Base-by-base conservation (phyloP, 768 basidiomycete genomes). In the Russula earlei region DNA sequence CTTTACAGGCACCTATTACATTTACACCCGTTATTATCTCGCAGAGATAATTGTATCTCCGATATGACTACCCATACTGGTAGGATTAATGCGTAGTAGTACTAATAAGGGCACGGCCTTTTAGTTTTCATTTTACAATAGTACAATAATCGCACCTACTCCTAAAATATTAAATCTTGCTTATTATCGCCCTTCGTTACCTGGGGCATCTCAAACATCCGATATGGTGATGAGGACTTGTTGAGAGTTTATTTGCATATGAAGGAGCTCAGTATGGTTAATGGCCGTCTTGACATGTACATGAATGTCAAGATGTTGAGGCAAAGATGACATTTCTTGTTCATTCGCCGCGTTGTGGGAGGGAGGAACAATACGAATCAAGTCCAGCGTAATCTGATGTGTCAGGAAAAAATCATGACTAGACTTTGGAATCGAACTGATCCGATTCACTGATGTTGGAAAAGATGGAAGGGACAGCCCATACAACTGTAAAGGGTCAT, bases 381-480 rank as follows among this genome's bases (percentile, higher is more conserved):
- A 36, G n/a, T 31, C 19, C 12, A 62, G 38, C 12, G 59, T 61
- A 49, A 62, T 61, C n/a, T 52, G 62, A 52, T 62, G 55, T 12
- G 57, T 58, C 34, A 49, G 36, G 45, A 29, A 36, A 25, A 49
- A 27, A 27, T 15, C 25, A 44, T 49, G 25, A 54, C 29, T 33
- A 5, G 20, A 15, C 10, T 50, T 44, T 33, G 42, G 36, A 22
- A 59, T 33, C 14, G 33, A 38, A 47, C 33, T 24, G 49, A 15
- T n/a, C 38, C 49, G 58, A 41, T 22, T 36, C 27, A 49, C 42
- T 49, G 52, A 43, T 36, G 56, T 47, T 41, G 44, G 42, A 45
- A 49, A 53, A 34, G 49, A 67, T 62, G 10, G 76, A 44, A 83
- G 75, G 64, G 82, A 80, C 59, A 81, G 83, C 49, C 67, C 75